A percentile compares a stretch with the other conserved stretches of the same genome.
phyloP scores from a whole-genome alignment of 495 filamentous ascomycete genomes.

The Aspergillus affinis region DNA sequence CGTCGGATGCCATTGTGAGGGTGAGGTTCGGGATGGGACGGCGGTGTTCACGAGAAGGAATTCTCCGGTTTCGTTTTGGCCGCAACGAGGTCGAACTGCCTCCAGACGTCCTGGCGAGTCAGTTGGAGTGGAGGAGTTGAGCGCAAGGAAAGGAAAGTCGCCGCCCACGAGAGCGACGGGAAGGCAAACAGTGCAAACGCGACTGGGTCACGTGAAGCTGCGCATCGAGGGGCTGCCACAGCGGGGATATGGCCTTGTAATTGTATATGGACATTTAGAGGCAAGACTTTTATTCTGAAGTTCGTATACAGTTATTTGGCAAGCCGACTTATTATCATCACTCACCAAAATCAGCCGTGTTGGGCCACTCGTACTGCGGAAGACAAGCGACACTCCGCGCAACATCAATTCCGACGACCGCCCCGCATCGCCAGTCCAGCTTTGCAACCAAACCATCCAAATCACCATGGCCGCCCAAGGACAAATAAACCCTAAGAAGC shows the following conservation, averaged over 20 bases:
- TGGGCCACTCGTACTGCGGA: neutral
- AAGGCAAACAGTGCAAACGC: neutral
- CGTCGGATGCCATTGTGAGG: constrained; percentile 38
- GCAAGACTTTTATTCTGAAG: neutral
- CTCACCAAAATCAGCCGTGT: neutral
- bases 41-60: neutral
- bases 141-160: neutral
- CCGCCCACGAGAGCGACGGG: too few relatives aligned
- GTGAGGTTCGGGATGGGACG: neutral
- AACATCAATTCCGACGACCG: constrained; percentile 17
- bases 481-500: constrained; percentile 63
- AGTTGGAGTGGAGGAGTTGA: neutral
- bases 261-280: neutral
- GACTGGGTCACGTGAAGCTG: neutral
- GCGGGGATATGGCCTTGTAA: neutral
- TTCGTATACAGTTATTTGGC: neutral
- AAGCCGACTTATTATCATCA: neutral
- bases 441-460: constrained; percentile 25
- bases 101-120: neutral
- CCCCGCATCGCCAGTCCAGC: constrained; percentile 39
- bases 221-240: neutral
- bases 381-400: constrained; percentile 1
- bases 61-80: neutral
- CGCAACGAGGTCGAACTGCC: neutral
- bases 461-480: constrained; percentile 43